A percentile compares a stretch with the other conserved stretches of the same genome.
Conservation (phyloP, 202 grass and related monocot species). For the Saccharum hybrid region DNA sequence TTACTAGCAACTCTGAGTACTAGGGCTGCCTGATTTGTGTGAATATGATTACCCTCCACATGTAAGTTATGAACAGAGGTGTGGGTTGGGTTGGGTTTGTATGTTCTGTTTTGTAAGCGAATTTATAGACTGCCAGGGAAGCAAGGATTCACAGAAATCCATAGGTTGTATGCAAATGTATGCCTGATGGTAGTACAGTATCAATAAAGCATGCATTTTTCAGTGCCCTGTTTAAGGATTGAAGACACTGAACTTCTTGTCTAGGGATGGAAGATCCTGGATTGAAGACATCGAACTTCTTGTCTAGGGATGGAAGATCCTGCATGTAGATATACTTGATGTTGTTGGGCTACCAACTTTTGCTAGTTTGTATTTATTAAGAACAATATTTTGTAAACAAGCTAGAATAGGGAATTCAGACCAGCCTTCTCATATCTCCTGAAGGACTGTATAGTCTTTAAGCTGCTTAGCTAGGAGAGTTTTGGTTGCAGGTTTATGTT, state of each 20-base stretch:
- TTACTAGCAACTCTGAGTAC: background rate
- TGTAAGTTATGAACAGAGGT: background rate
- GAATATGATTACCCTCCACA: background rate
- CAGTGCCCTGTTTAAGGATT: background rate
- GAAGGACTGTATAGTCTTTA: background rate
- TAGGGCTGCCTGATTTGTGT: background rate
- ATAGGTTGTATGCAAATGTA: constrained; percentile 8
- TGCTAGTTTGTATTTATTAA: constrained; percentile 26
- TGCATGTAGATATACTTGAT: constrained; percentile 27
- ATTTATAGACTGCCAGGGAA: background rate
- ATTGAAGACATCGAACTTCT: background rate
- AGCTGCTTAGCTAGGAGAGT: background rate
- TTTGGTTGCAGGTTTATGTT: background rate
- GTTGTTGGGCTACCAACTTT: constrained; percentile 16
- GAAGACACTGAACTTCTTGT: background rate
- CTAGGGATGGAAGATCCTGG: background rate
- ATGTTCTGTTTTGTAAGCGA: constrained; percentile 20
- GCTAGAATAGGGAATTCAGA: constrained; percentile 17
- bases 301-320: background rate
- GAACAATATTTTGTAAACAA: constrained; percentile 16
- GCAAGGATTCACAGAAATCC: constrained; percentile 29
- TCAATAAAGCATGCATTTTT: background rate
- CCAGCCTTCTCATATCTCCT: background rate
- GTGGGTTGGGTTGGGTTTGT: background rate
- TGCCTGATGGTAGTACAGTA: background rate